These are phyloP conservation scores for Phytophthora colocasiae DNA, from an alignment of 352 stramenopile species.

Conservation along the genomic window DNA sequence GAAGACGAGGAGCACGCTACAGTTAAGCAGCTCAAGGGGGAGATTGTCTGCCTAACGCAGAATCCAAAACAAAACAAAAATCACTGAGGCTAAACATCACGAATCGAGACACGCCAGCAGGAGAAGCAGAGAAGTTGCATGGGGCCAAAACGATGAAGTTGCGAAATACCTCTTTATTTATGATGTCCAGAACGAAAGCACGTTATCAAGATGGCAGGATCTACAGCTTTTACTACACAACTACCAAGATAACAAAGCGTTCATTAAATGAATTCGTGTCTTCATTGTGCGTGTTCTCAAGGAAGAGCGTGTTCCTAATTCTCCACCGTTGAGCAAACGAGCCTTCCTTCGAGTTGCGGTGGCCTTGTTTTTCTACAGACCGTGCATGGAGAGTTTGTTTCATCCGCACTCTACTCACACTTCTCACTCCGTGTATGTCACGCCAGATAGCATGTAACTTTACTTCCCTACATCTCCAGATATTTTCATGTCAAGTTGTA, in stretches of 20 bases:
- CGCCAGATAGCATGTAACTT: too few relatives aligned
- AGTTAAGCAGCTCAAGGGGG: constrained; percentile 20
- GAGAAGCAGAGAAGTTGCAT: constrained; percentile 12
- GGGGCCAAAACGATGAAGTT: constrained; percentile 2
- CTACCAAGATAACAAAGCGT: constrained; percentile 14
- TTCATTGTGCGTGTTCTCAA: not conserved
- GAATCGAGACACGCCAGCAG: constrained; percentile 7
- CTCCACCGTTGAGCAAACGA: too few relatives aligned
- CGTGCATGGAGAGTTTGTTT: constrained; percentile 12
- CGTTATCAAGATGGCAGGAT: constrained; percentile 17
- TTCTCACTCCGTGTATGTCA: not conserved
- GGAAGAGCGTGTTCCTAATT: too few relatives aligned
- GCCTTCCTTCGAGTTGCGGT: constrained; percentile 1
- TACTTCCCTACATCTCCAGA: constrained; percentile 7
- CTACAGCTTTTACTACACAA: constrained; percentile 13
- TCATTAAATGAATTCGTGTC: constrained; percentile 24
- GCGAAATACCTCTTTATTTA: constrained; percentile 44
- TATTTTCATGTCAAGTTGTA: constrained; percentile 9
- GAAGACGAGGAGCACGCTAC: constrained; percentile 28
- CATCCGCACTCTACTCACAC: not conserved
- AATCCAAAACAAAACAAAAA: constrained; percentile 12
- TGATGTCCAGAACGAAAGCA: constrained; percentile 34
- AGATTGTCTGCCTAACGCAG: constrained; percentile 11
- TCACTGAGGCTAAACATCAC: constrained; percentile 3
- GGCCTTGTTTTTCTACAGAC: constrained; percentile 4